These are phyloP conservation scores for Cutaneotrichosporon dermatis DNA, from an alignment of 1,284 basidiomycete genomes.

Conservation along the genomic window DNA sequence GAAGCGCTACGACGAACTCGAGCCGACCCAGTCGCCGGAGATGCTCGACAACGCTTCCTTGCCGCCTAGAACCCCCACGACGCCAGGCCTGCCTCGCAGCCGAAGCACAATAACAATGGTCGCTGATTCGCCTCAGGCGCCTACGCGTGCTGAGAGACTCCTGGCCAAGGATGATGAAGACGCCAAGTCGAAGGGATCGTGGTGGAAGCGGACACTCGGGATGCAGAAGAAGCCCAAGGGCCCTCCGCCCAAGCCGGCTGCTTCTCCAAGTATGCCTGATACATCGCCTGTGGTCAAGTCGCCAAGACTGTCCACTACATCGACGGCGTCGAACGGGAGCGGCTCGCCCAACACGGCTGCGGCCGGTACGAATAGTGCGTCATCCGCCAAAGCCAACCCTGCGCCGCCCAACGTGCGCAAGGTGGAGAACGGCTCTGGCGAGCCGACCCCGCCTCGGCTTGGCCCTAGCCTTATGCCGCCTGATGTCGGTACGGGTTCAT, in stretches of 20 bases:
- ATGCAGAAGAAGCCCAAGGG: slow-evolving; percentile 12
- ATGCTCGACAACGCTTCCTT: neutral
- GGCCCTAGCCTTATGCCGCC: slow-evolving; percentile 15
- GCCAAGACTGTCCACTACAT: neutral
- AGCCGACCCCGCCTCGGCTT: neutral
- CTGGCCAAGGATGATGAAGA: slow-evolving; percentile 22
- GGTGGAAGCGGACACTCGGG: slow-evolving; percentile 21
- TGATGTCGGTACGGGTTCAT: slow-evolving; percentile 8
- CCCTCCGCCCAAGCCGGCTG: neutral
- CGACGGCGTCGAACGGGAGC: neutral
- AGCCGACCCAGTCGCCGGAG: slow-evolving; percentile 28
- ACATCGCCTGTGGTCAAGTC: slow-evolving; percentile 2
- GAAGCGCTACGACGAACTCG: slow-evolving; percentile 51
- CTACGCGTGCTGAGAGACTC: slow-evolving; percentile 39
- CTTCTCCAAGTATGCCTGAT: neutral
- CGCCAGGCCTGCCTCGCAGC: slow-evolving; percentile 31
- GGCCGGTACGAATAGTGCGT: neutral
- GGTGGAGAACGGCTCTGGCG: neutral
- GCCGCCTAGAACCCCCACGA: slow-evolving; percentile 20
- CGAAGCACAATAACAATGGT: slow-evolving; percentile 51
- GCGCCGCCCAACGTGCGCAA: neutral
- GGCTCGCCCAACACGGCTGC: neutral
- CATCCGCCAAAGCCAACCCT: neutral
- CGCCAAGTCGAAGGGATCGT: slow-evolving; percentile 11
- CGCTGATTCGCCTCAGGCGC: slow-evolving; percentile 29